Base-by-base conservation (phyloP, 2,329 filamentous ascomycete genomes). In the Ophiosphaerella herpotricha region DNA sequence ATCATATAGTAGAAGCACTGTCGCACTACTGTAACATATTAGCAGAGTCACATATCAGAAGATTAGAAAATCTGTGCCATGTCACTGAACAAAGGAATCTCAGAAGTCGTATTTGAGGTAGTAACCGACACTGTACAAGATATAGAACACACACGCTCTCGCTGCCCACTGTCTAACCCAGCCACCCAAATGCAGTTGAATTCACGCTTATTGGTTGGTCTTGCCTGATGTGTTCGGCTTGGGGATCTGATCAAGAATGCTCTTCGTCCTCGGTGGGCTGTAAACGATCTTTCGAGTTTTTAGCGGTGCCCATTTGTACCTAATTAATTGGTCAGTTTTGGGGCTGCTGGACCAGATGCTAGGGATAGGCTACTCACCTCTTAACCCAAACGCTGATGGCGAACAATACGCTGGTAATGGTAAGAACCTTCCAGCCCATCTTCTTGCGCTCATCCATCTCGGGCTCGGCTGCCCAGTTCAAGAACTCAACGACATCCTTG, bases 371-470 rank as follows among this genome's bases (percentile, higher is more conserved):
- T 16, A 41, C 75, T 64, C 64, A 80, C 81, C 92, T 87, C 89
- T 99, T 99, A 62, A 97, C 88, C 91, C 92, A 99, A 68, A 99
- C 85, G 76, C 89, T 95, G 70, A 97, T 71, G 49, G 90, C 91
- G 73, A 91, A 89, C 58, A 99, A 82, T 55, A 87, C 85, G 55
- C 88, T 83, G 47, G 86, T 85, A 63, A 96, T 85, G 62, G 89
- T 86, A 66, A 99, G 77, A 46, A 96, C 90, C 87, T 99, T 97
- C 85, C 96, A 86, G 70, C 94, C 94, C 94, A 97, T 99, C 82
- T 91, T 94, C 89, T 99, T 99, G 74, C 94, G 89, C 75, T 97
- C 88, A 73, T 99, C 94, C 91, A 97, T 96, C 83, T 99, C 94
- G 41, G 94, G 94, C 82, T 99, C 94, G 50, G 94, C 92, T 46